Conservation (phyloP, 768 basidiomycete species). For the Collybiopsis luxurians region DNA sequence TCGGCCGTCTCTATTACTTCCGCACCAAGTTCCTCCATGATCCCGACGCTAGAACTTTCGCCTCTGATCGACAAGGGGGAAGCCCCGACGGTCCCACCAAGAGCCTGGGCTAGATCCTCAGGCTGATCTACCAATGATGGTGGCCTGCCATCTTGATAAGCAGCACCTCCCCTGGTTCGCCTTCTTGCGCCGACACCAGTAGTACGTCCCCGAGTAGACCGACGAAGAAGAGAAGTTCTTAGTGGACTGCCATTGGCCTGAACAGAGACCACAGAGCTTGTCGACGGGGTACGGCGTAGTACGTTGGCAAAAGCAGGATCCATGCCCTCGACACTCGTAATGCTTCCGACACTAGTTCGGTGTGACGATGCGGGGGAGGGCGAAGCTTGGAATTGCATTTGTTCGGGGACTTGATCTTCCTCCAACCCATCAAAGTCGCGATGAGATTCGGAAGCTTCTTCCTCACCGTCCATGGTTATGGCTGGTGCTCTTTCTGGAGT, state of each 20-base stretch:
- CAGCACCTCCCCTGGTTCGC: slow-evolving; percentile 61
- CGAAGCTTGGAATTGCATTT: slow-evolving; percentile 19
- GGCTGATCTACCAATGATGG: slow-evolving; percentile 70
- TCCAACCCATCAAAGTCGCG: slow-evolving; percentile 22
- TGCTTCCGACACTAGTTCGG: slow-evolving; percentile 42
- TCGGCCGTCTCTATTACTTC: slow-evolving; percentile 47
- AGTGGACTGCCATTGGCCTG: slow-evolving; percentile 51
- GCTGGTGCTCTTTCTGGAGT: slow-evolving; percentile 18
- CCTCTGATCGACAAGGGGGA: slow-evolving; percentile 37
- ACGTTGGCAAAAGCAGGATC: slow-evolving; percentile 83
- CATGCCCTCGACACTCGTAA: slow-evolving; percentile 66
- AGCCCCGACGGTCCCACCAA: slow-evolving; percentile 40
- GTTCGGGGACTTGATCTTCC: slow-evolving; percentile 24
- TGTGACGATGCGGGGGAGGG: slow-evolving; percentile 52
- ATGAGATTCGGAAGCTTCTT: slow-evolving; percentile 10
- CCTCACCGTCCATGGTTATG: slow-evolving; percentile 22
- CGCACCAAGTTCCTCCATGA: slow-evolving; percentile 28
- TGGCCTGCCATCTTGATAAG: slow-evolving; percentile 69
- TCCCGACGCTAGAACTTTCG: slow-evolving; percentile 30
- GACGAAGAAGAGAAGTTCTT: slow-evolving; percentile 53
- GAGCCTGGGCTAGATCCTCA: slow-evolving; percentile 67
- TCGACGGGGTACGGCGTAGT: slow-evolving; percentile 56
- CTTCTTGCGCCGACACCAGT: slow-evolving; percentile 37
- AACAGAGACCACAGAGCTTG: slow-evolving; percentile 28
- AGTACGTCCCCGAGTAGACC: slow-evolving; percentile 45